Percentiles rank a stretch among this genome's conserved stretches.
These are phyloP conservation scores for Artemisia tridentata DNA, from an alignment of 129 eudicot species.

Conservation along the genomic window DNA sequence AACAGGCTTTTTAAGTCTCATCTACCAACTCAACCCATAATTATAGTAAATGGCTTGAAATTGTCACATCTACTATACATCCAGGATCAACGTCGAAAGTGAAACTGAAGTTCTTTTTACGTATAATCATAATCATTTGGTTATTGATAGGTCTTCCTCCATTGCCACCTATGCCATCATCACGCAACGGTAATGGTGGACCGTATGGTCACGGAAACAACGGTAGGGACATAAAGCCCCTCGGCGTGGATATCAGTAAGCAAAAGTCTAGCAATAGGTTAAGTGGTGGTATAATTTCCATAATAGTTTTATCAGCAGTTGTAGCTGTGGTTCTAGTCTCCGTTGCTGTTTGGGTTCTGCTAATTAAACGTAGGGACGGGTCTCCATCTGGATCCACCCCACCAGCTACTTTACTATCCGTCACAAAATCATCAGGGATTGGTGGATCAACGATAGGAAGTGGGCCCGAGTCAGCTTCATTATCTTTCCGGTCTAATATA, in stretches of 20 bases:
- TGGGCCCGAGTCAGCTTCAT: constrained; percentile 55
- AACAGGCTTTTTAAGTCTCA: no score
- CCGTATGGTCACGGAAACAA: constrained; percentile 58
- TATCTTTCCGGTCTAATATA: constrained; percentile 63
- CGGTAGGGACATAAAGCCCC: constrained; percentile 59
- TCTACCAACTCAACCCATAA: background rate
- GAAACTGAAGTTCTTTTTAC: background rate
- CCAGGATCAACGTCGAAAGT: no score
- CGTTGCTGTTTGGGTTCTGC: constrained; percentile 67
- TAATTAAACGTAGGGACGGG: constrained; percentile 38
- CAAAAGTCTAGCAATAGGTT: constrained; percentile 41
- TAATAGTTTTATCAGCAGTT: constrained; percentile 55
- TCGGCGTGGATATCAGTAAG: constrained; percentile 72
- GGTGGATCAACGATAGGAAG: constrained; percentile 61
- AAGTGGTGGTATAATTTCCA: constrained; percentile 53
- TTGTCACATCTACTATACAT: no score
- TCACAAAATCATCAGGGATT: constrained; percentile 60
- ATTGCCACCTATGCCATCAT: constrained; percentile 76
- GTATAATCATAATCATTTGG: background rate
- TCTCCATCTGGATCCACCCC: constrained; percentile 33
- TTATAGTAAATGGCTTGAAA: no score
- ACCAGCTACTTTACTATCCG: constrained; percentile 36
- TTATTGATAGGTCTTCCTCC: constrained; percentile 68
- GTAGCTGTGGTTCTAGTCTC: constrained; percentile 47
- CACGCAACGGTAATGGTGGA: constrained; percentile 39